Evolutionary conservation across 1,284 basidiomycete species (phyloP).

Genomic region (Boletus nobilissimus): DNA sequence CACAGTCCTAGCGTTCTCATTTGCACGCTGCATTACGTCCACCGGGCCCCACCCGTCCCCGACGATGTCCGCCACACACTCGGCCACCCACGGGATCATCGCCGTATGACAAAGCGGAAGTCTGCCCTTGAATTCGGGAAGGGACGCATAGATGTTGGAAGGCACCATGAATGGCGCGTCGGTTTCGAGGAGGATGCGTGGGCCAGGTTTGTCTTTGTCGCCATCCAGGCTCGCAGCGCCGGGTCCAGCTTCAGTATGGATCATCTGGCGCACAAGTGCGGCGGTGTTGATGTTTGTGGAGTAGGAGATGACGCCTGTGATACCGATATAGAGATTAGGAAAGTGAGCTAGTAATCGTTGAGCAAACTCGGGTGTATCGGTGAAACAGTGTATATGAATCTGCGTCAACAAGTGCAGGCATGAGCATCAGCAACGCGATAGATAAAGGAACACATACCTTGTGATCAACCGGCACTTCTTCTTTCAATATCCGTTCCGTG

Average conservation of each 20-base stretch:
- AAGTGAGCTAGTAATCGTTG: slow-evolving; percentile 77
- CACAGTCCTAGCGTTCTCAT: slow-evolving; percentile 69
- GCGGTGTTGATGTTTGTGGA: slow-evolving; percentile 76
- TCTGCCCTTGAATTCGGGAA: slow-evolving; percentile 63
- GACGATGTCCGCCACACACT: slow-evolving; percentile 69
- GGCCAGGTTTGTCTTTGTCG: neutral
- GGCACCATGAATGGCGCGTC: slow-evolving; percentile 88
- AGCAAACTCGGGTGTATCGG: slow-evolving; percentile 79
- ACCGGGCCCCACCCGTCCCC: slow-evolving; percentile 64
- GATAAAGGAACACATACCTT: slow-evolving; percentile 52
- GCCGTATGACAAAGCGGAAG: slow-evolving; percentile 78
- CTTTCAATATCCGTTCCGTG: slow-evolving; percentile 78
- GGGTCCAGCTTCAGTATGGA: neutral
- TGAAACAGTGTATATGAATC: slow-evolving; percentile 86
- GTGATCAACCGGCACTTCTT: slow-evolving; percentile 74
- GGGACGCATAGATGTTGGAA: slow-evolving; percentile 70
- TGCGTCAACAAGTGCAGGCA: slow-evolving; percentile 41
- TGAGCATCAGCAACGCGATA: neutral
- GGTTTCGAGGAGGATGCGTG: slow-evolving; percentile 72
- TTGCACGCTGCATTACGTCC: slow-evolving; percentile 68
- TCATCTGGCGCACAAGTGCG: slow-evolving; percentile 64
- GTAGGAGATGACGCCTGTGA: slow-evolving; percentile 85
- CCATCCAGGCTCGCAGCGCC: no score
- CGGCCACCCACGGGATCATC: slow-evolving; percentile 86
- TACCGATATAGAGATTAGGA: slow-evolving; percentile 81